A percentile compares a stretch with the other conserved stretches of the same genome.
Evolutionary conservation across 345 rosid species (phyloP).

Genomic region (Barbarea vulgaris): DNA sequence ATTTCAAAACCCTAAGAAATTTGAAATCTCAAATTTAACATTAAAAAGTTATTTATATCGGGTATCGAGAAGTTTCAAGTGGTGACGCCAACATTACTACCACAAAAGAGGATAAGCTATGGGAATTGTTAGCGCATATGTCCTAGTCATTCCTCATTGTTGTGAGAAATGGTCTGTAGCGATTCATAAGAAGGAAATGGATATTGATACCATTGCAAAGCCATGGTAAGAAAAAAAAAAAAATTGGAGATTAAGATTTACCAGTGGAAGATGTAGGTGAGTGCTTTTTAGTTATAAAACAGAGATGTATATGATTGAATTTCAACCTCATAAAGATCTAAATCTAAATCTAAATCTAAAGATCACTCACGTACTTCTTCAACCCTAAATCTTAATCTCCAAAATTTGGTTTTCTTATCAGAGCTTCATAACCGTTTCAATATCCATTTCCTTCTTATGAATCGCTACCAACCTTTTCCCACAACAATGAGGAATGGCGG

Average conservation of each 20-base stretch:
- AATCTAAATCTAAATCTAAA: too few relatives aligned
- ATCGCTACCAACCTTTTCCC: too few relatives aligned
- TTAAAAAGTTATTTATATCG: slow-evolving; percentile 56
- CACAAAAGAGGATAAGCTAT: slow-evolving; percentile 84
- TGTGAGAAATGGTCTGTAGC: slow-evolving; percentile 45
- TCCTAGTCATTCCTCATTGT: slow-evolving; percentile 75
- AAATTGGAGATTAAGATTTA: background rate
- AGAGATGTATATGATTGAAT: too few relatives aligned
- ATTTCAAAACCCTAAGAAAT: background rate
- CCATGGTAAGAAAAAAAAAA: background rate
- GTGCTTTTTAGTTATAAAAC: too few relatives aligned
- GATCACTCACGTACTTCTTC: too few relatives aligned
- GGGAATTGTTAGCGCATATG: slow-evolving; percentile 43
- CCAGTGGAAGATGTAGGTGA: too few relatives aligned
- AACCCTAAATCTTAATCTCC: too few relatives aligned
- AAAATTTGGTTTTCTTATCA: too few relatives aligned
- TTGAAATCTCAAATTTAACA: background rate
- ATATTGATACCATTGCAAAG: slow-evolving; percentile 48
- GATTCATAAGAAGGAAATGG: slow-evolving; percentile 60
- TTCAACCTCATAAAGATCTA: too few relatives aligned
- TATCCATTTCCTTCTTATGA: too few relatives aligned
- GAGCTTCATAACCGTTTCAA: too few relatives aligned
- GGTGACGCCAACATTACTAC: slow-evolving; percentile 70
- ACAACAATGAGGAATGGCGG: too few relatives aligned
- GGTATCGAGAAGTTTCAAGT: slow-evolving; percentile 34